Conservation (phyloP, 2,329 filamentous ascomycete genomes). For the Pseudogymnoascus sp. region DNA sequence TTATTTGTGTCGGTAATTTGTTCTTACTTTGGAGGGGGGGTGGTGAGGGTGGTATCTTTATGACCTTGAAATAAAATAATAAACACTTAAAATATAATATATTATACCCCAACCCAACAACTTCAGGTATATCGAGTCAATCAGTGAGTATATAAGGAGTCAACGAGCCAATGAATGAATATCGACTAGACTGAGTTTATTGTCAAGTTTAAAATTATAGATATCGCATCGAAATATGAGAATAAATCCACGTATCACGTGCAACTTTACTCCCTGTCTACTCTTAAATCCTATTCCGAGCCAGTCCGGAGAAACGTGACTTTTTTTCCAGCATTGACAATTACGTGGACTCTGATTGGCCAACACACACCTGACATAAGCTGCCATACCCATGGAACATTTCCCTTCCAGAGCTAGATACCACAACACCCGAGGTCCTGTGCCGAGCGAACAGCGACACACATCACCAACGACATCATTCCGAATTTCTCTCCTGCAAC, state of each 20-base stretch:
- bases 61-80: neutral
- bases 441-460: conserved; percentile 7
- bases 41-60: neutral
- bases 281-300: neutral
- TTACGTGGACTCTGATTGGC: conserved; percentile 1
- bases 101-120: neutral
- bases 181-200: neutral
- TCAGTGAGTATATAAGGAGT: neutral
- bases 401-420: conserved; percentile 9
- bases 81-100: neutral
- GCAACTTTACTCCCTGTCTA: neutral
- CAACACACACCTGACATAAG: conserved; percentile 1
- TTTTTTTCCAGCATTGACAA: conserved; percentile 9
- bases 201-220: neutral
- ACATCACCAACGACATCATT: conserved; percentile 11
- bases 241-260: neutral
- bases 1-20: neutral
- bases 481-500: conserved; percentile 5
- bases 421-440: conserved; percentile 12
- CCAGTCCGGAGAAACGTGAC: conserved; percentile 8
- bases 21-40: neutral
- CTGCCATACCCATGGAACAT: conserved; percentile 1
- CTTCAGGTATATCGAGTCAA: neutral
- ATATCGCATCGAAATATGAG: neutral
- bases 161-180: neutral